Evolutionary conservation across 140 eudicot species (phyloP), one percentile per base, ranked within the genome.

Genomic region (Erigeron philadelphicus): DNA sequence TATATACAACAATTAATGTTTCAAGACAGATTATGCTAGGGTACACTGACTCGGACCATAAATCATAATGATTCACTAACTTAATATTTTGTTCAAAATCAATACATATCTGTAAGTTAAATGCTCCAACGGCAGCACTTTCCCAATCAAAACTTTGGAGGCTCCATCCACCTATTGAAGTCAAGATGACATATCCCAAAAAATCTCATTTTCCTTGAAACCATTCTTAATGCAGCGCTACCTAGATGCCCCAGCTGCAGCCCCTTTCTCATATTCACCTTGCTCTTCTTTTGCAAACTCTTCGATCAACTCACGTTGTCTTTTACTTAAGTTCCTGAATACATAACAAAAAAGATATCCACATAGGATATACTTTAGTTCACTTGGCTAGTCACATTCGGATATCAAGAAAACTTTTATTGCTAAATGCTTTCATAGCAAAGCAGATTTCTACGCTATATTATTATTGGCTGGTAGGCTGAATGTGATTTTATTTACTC

Each of bases 201-300:
- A 48, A 48, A 64, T 68, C 58, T 40, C 19, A 31, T 31, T 60
- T 60, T 46, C 31, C 40, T 35, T 38, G 25, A 38, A 49, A 9
- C 55, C 31, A 52, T 45, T 57, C 55, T 65, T 42, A 17, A 7
- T 72, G 57, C 48, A 54, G 10, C 55, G 55, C 69, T 74, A 88
- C 41, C 81, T 65, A 46, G 93, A 85, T 21, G 89, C 87, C 31
- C 86, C 87, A 23, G 95, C 97, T 11, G 89, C 93, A 6, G 85
- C 86, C 0, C 73, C 78, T 73, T 83, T 87, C 12, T 79, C 83
- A 9, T 83, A 67, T 66, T 85, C 90, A 44, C 84, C 77, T 76
- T 68, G 87, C 66, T 85, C 95, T 85, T 85, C 97, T 75, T 87
- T 87, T 38, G 83, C 81, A 56, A 90, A 87, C 76, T 90, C 95